phyloP scores from a whole-genome alignment of 768 basidiomycete genomes.

The Boletus tomentosulus region DNA sequence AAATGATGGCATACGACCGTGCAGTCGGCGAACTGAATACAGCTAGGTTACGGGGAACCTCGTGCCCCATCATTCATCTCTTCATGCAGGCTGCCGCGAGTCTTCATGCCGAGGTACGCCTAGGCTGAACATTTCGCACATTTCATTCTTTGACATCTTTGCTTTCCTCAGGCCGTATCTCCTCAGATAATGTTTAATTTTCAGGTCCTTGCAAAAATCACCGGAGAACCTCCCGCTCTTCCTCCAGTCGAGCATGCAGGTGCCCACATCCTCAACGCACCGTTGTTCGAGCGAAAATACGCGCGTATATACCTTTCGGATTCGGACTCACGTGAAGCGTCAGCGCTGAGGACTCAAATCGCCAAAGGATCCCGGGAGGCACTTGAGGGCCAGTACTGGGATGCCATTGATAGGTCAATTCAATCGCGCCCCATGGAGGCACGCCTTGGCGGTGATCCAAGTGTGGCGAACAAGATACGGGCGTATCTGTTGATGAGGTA shows the following conservation, averaged over 20 bases:
- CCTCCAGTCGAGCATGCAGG: constrained; percentile 75
- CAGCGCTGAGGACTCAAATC: constrained; percentile 65
- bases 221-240: constrained; percentile 67
- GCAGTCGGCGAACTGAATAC: constrained; percentile 75
- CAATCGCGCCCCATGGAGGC: constrained; percentile 82
- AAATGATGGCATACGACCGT: constrained; percentile 95
- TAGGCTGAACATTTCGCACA: background rate
- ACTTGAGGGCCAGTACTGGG: constrained; percentile 87
- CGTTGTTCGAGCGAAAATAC: constrained; percentile 77
- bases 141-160: constrained; percentile 4
- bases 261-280: constrained; percentile 79
- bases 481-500: constrained; percentile 81
- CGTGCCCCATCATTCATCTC: constrained; percentile 71
- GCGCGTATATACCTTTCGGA: constrained; percentile 73
- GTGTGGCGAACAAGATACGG: constrained; percentile 82
- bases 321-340: constrained; percentile 60
- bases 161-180: constrained; percentile 38
- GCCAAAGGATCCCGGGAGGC: constrained; percentile 74
- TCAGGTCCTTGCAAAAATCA: constrained; percentile 73
- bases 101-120: constrained; percentile 51
- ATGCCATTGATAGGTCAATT: constrained; percentile 76
- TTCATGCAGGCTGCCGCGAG: constrained; percentile 63
- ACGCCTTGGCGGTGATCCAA: constrained; percentile 86
- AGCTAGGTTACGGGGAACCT: constrained; percentile 64
- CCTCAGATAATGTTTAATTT: constrained; percentile 67